These are phyloP conservation scores for Nicotiana noctiflora DNA, from an alignment of 257 asterid species.

Conservation along the genomic window DNA sequence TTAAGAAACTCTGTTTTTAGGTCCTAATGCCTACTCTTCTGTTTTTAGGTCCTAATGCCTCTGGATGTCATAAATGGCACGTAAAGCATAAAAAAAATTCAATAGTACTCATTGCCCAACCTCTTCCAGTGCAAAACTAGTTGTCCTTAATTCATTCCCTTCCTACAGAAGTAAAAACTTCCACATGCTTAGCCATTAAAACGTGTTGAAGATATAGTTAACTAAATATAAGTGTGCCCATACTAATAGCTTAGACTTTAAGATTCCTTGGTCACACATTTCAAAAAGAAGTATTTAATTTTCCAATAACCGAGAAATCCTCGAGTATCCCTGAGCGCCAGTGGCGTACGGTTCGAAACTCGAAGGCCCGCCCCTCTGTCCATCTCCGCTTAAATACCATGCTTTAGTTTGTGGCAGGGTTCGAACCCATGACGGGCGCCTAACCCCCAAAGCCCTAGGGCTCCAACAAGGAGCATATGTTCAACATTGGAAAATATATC, in stretches of 20 bases:
- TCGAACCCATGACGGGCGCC: not conserved
- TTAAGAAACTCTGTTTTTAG: not conserved
- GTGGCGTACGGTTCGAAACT: not conserved
- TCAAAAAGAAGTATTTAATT: no score
- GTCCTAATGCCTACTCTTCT: no score
- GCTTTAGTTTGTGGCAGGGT: not conserved
- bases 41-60: not conserved
- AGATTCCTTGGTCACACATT: no score
- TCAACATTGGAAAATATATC: conserved; percentile 33
- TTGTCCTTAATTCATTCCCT: not conserved
- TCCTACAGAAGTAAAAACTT: not conserved
- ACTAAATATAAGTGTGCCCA: no score
- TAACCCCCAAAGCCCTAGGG: not conserved
- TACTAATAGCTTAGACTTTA: no score
- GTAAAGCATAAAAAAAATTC: not conserved
- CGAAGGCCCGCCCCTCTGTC: not conserved
- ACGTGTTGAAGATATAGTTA: no score
- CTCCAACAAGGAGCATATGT: conserved; percentile 33
- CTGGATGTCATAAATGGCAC: no score
- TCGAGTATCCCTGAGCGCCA: not conserved
- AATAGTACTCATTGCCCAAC: not conserved
- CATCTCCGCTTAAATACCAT: not conserved
- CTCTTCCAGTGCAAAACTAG: not conserved
- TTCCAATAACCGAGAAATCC: not conserved
- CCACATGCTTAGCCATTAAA: no score